A percentile compares a stretch with the other conserved stretches of the same genome.
These are phyloP conservation scores for Craterostigma plantagineum DNA, from an alignment of 257 asterid genomes.

Conservation along the genomic window DNA sequence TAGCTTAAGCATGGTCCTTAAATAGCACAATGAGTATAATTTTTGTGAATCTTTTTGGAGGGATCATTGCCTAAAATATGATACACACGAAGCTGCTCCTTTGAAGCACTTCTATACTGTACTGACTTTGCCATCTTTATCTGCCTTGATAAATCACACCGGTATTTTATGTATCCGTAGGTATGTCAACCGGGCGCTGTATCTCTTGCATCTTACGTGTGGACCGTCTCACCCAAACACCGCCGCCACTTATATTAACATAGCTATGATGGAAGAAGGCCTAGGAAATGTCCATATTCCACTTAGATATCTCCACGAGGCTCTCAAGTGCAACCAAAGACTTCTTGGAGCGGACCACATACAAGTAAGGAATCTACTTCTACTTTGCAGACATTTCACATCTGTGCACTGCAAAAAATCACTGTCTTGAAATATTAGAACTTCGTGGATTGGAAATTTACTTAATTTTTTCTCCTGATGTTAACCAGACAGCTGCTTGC, in stretches of 20 bases:
- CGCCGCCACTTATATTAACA: conserved; percentile 67
- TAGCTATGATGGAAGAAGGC: conserved; percentile 91
- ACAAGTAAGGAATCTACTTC: conserved; percentile 32
- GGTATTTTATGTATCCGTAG: conserved; percentile 12
- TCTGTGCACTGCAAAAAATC: too few species aligned
- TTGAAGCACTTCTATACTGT: too few species aligned
- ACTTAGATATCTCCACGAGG: conserved; percentile 74
- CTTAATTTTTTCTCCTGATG: not conserved
- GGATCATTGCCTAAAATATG: not conserved
- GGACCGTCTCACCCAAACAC: conserved; percentile 80
- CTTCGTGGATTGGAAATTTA: not conserved
- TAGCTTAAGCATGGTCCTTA: too few species aligned
- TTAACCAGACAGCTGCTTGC: conserved; percentile 6
- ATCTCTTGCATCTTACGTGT: conserved; percentile 63
- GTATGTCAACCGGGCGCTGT: conserved; percentile 73
- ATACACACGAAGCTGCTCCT: not conserved
- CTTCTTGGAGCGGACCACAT: conserved; percentile 74
- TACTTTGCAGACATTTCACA: too few species aligned
- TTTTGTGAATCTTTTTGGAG: too few species aligned
- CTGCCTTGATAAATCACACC: not conserved
- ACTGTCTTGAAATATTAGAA: conserved; percentile 1
- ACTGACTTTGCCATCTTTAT: too few species aligned
- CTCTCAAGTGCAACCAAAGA: conserved; percentile 72
- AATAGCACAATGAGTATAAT: too few species aligned
- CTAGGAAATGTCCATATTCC: conserved; percentile 69